phyloP scores from a whole-genome alignment of 148 eudicot genomes.

The Rhododendron mucronatum region DNA sequence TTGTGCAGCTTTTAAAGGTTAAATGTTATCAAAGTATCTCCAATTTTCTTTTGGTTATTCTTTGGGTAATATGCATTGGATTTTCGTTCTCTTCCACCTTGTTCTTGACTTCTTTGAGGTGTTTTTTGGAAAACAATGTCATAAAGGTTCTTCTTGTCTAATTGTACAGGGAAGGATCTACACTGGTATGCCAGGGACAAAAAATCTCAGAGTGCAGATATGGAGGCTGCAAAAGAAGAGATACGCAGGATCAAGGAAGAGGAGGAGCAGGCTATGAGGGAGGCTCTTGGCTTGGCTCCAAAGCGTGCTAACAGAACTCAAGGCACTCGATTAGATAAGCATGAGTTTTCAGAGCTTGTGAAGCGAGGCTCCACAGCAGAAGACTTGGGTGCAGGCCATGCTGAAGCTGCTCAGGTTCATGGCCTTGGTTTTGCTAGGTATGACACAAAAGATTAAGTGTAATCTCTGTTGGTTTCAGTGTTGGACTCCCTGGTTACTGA shows the following conservation, averaged over 20 bases:
- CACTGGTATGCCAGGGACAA: slow-evolving; percentile 89
- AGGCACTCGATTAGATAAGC: slow-evolving; percentile 85
- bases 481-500: neutral
- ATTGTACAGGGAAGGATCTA: slow-evolving; percentile 79
- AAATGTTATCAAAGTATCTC: neutral
- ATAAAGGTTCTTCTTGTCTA: neutral
- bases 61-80: neutral
- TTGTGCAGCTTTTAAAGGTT: neutral
- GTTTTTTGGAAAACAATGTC: neutral
- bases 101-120: slow-evolving; percentile 2
- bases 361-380: slow-evolving; percentile 96
- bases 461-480: neutral
- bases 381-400: slow-evolving; percentile 96
- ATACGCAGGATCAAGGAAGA: slow-evolving; percentile 84
- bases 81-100: neutral
- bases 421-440: slow-evolving; percentile 96
- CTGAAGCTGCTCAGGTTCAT: slow-evolving; percentile 88
- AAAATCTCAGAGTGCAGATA: slow-evolving; percentile 35
- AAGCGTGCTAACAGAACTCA: slow-evolving; percentile 65
- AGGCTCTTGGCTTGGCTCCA: slow-evolving; percentile 97
- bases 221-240: slow-evolving; percentile 85
- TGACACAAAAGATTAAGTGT: neutral
- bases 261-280: slow-evolving; percentile 96
- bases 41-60: neutral
- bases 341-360: slow-evolving; percentile 84